phyloP scores from a whole-genome alignment of 2,329 filamentous ascomycete genomes.

The Diaporthe velutina region DNA sequence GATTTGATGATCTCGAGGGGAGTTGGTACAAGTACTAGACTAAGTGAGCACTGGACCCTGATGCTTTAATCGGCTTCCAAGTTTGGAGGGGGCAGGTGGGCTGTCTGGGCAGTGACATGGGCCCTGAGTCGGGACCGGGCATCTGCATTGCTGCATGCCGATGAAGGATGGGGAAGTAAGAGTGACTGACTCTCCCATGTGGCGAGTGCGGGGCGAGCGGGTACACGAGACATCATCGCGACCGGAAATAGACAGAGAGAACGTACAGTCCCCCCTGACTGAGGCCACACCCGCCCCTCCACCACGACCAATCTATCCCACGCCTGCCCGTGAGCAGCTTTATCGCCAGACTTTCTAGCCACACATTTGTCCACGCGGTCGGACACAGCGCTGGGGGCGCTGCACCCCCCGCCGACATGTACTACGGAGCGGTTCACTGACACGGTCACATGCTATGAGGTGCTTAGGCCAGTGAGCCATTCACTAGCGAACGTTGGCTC shows the following conservation, averaged over 20 bases:
- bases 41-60: conserved; percentile 10
- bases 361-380: not conserved
- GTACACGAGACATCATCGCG: conserved; percentile 19
- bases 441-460: not conserved
- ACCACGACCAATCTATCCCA: not conserved
- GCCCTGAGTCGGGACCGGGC: not conserved
- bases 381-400: not conserved
- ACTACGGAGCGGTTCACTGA: not conserved
- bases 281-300: conserved; percentile 3
- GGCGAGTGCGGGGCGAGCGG: conserved; percentile 27
- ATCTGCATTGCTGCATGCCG: not conserved
- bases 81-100: conserved; percentile 10
- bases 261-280: not conserved
- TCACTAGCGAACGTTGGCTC: not conserved
- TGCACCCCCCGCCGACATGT: not conserved
- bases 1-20: not conserved
- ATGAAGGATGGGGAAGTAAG: conserved; percentile 21
- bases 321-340: not conserved
- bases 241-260: not conserved
- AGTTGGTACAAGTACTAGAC: not conserved
- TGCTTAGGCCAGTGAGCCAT: not conserved
- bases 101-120: conserved; percentile 14
- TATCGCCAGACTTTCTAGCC: not conserved
- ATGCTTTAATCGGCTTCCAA: not conserved
- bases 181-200: conserved; percentile 28